Percentiles rank a stretch among this genome's conserved stretches.
These are phyloP conservation scores for Ulota crispa DNA, from an alignment of 225 moss, liverwort and hornwort species.

Conservation along the genomic window DNA sequence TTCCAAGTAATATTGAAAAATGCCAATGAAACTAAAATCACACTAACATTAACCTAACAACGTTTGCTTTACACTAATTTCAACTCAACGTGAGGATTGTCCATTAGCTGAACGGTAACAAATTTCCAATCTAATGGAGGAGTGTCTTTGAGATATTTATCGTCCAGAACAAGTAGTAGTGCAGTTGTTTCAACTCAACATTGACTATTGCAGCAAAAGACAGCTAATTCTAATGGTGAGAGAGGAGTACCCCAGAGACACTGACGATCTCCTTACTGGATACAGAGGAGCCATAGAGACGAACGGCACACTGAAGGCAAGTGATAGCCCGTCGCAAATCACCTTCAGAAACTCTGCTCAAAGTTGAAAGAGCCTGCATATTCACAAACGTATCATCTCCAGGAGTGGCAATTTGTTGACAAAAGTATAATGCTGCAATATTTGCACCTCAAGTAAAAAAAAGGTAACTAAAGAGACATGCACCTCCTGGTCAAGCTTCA, in stretches of 20 bases:
- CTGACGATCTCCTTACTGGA: conserved; percentile 75
- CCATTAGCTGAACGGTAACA: neutral
- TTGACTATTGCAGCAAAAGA: neutral
- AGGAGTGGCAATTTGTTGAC: neutral
- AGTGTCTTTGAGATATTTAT: neutral
- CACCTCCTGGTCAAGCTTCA: conserved; percentile 74
- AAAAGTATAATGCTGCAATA: neutral
- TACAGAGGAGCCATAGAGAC: conserved; percentile 85
- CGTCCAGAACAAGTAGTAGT: neutral
- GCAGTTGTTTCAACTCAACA: neutral
- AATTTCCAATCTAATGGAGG: neutral
- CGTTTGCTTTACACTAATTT: neutral
- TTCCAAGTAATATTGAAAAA: neutral
- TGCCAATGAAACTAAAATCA: neutral
- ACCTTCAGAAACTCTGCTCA: conserved; percentile 87
- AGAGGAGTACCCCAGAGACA: conserved; percentile 72
- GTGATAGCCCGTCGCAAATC: conserved; percentile 96
- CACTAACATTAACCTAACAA: neutral
- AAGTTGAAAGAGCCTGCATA: conserved; percentile 65
- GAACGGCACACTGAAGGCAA: conserved; percentile 86
- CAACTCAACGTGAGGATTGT: neutral
- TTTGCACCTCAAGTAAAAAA: neutral
- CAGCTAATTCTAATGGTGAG: conserved; percentile 1
- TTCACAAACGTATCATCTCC: neutral
- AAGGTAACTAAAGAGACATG: neutral